A percentile compares a stretch with the other conserved stretches of the same genome.
These are phyloP conservation scores for Talaromyces wortmannii DNA, from an alignment of 495 filamentous ascomycete species.

Conservation along the genomic window DNA sequence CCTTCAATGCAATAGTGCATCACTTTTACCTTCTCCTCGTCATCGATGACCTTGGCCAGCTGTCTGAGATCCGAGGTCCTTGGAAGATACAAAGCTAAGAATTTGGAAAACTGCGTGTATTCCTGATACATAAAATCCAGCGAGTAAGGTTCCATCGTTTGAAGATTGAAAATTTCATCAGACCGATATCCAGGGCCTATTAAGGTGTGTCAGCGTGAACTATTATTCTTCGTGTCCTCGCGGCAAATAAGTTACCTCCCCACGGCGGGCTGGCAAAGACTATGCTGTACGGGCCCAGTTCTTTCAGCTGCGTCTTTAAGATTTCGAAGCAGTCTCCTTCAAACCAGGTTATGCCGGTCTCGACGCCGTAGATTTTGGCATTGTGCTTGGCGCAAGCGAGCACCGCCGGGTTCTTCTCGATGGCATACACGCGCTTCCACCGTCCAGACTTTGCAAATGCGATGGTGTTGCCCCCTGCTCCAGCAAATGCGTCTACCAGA, in stretches of 20 bases:
- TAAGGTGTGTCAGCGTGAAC: constrained; percentile 5
- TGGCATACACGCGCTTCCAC: constrained; percentile 77
- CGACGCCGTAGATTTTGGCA: constrained; percentile 79
- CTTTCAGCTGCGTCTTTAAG: constrained; percentile 40
- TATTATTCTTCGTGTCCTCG: neutral
- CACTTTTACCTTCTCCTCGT: constrained; percentile 53
- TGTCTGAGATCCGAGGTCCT: constrained; percentile 82
- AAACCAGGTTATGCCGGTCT: constrained; percentile 73
- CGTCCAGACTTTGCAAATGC: constrained; percentile 73
- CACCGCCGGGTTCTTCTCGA: constrained; percentile 72
- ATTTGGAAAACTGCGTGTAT: constrained; percentile 43
- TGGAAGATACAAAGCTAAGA: constrained; percentile 76
- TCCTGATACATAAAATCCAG: constrained; percentile 53
- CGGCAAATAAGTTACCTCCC: constrained; percentile 55
- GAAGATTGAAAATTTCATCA: constrained; percentile 76
- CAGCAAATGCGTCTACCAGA: constrained; percentile 82
- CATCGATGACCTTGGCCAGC: constrained; percentile 56
- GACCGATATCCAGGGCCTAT: constrained; percentile 72
- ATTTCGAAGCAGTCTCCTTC: constrained; percentile 74
- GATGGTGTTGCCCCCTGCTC: constrained; percentile 92
- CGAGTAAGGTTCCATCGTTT: constrained; percentile 80
- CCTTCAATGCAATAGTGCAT: constrained; percentile 90
- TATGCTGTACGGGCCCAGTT: constrained; percentile 48
- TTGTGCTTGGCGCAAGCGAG: constrained; percentile 90
- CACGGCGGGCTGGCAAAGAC: constrained; percentile 92